A percentile compares a stretch with the other conserved stretches of the same genome.
phyloP scores from a whole-genome alignment of 805 yeast genomes.

The Grigorovia transvaalensis region DNA sequence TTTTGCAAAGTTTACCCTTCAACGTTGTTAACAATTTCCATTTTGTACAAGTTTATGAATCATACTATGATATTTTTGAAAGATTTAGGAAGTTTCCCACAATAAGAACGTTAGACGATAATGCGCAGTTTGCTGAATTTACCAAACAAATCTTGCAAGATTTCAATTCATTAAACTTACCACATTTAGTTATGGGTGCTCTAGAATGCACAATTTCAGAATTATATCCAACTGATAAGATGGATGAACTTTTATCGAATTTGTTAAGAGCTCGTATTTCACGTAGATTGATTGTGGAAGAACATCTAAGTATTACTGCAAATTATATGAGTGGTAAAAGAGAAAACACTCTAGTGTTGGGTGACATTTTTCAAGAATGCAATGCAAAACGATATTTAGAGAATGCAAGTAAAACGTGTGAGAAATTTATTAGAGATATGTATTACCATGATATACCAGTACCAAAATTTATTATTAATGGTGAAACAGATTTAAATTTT shows the following conservation, averaged over 20 bases:
- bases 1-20: conserved; percentile 74
- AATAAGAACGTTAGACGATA: conserved; percentile 63
- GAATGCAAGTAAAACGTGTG: conserved; percentile 41
- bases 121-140: conserved; percentile 57
- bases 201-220: conserved; percentile 60
- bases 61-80: conserved; percentile 81
- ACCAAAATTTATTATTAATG: conserved; percentile 73
- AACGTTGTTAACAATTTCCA: conserved; percentile 78
- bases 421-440: conserved; percentile 41
- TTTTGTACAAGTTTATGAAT: conserved; percentile 77
- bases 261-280: conserved; percentile 80
- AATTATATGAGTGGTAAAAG: conserved; percentile 40
- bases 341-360: conserved; percentile 41
- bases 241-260: conserved; percentile 68
- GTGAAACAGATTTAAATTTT: conserved; percentile 54
- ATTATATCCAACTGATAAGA: conserved; percentile 45
- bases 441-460: conserved; percentile 44
- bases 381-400: conserved; percentile 58
- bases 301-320: conserved; percentile 71
- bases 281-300: conserved; percentile 83
- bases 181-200: conserved; percentile 90
- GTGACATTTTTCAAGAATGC: conserved; percentile 78
- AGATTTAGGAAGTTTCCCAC: conserved; percentile 64
- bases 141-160: conserved; percentile 55
- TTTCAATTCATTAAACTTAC: conserved; percentile 70